A percentile compares a stretch with the other conserved stretches of the same genome.
These are phyloP conservation scores for Silybum marianum DNA, from an alignment of 129 eudicot species.

Conservation along the genomic window DNA sequence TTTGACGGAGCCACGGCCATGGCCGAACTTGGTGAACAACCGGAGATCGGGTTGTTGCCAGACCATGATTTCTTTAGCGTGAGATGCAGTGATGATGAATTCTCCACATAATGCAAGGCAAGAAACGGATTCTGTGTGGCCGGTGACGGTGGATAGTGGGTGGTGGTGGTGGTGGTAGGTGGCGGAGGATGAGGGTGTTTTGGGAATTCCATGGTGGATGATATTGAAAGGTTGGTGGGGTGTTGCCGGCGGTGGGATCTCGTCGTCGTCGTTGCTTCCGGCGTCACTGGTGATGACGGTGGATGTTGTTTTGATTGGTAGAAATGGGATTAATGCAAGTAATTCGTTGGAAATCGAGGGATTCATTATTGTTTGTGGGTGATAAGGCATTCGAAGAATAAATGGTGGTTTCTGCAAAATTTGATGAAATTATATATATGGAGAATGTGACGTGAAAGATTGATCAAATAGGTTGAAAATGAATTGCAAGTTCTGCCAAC, in stretches of 20 bases:
- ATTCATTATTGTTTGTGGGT: slow-evolving; percentile 20
- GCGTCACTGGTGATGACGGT: slow-evolving; percentile 13
- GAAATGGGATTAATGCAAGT: slow-evolving; percentile 26
- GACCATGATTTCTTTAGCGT: slow-evolving; percentile 78
- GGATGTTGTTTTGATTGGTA: slow-evolving; percentile 11
- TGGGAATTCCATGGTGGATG: slow-evolving; percentile 24
- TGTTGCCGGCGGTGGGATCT: slow-evolving; percentile 29
- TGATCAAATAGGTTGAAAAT: slow-evolving; percentile 10
- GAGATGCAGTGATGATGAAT: slow-evolving; percentile 76
- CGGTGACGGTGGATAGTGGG: slow-evolving; percentile 58
- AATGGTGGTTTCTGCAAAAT: not conserved
- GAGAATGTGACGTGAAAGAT: not conserved
- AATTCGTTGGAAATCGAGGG: slow-evolving; percentile 17
- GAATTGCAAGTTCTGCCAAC: not conserved
- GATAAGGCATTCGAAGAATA: not conserved
- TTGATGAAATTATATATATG: slow-evolving; percentile 3
- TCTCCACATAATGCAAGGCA: slow-evolving; percentile 86
- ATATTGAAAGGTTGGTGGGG: slow-evolving; percentile 12
- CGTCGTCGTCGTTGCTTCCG: slow-evolving; percentile 36
- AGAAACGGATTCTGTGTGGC: slow-evolving; percentile 75
- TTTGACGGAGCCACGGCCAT: slow-evolving; percentile 81
- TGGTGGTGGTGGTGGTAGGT: slow-evolving; percentile 48
- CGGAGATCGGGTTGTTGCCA: slow-evolving; percentile 92
- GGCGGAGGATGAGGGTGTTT: slow-evolving; percentile 18
- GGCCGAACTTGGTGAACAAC: slow-evolving; percentile 60